Conservation (phyloP, 192 early-diverging fungal species). For the Coemansia brasiliensis region DNA sequence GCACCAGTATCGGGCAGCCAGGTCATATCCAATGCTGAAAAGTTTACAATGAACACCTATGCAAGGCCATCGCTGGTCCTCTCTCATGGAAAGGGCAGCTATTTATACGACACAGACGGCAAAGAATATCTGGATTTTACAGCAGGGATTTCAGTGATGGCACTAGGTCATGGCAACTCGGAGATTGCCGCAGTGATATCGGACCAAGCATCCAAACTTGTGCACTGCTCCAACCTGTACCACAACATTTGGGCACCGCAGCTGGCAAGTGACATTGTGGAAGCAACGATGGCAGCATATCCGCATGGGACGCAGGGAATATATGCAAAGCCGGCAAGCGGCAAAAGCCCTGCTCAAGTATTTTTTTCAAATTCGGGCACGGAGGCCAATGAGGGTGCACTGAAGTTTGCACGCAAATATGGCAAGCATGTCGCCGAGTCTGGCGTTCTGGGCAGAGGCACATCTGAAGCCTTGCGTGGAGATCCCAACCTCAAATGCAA, state of each 20-base stretch:
- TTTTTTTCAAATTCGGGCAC: constrained; percentile 98
- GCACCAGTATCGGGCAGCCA: background rate
- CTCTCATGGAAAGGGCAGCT: constrained; percentile 78
- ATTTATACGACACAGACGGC: constrained; percentile 74
- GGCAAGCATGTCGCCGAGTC: constrained; percentile 54
- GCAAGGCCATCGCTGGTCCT: constrained; percentile 70
- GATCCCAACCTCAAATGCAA: constrained; percentile 63
- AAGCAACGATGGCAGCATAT: constrained; percentile 55
- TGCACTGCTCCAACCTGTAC: constrained; percentile 93
- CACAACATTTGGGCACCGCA: constrained; percentile 83
- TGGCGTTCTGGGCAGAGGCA: constrained; percentile 36
- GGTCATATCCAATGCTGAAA: constrained; percentile 31
- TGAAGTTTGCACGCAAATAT: constrained; percentile 95
- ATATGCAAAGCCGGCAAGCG: constrained; percentile 28
- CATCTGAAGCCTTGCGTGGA: constrained; percentile 52
- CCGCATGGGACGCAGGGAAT: constrained; percentile 53
- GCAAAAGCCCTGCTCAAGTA: constrained; percentile 61
- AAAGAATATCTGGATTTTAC: constrained; percentile 88
- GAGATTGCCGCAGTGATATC: constrained; percentile 68
- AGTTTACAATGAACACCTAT: constrained; percentile 73
- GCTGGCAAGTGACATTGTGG: constrained; percentile 75
- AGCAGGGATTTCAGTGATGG: constrained; percentile 93
- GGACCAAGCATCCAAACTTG: constrained; percentile 80
- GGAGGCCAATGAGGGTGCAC: constrained; percentile 95
- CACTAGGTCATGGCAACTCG: constrained; percentile 84